A percentile compares a stretch with the other conserved stretches of the same genome.
phyloP scores from a whole-genome alignment of 2,329 filamentous ascomycete species.

The Apiospora saccharicola region DNA sequence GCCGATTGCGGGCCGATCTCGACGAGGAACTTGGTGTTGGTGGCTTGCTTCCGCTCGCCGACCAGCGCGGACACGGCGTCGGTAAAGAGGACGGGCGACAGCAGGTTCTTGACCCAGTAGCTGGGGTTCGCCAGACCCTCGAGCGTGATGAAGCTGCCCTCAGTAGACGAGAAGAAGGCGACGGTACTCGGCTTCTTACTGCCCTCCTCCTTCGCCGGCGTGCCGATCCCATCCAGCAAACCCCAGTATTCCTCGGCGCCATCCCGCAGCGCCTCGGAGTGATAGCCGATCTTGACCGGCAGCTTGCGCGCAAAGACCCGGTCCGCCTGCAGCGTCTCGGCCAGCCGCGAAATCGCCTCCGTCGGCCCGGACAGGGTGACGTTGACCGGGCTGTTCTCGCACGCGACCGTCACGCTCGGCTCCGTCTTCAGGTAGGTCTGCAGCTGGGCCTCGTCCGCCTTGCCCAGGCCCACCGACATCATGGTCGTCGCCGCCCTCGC shows the following conservation, averaged over 20 bases:
- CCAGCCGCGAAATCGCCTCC: slow-evolving; percentile 34
- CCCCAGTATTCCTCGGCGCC: slow-evolving; percentile 35
- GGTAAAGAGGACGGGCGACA: slow-evolving; percentile 36
- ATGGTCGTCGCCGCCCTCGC: slow-evolving; percentile 52
- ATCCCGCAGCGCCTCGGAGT: slow-evolving; percentile 36
- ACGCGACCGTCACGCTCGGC: slow-evolving; percentile 36
- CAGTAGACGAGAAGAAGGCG: slow-evolving; percentile 36
- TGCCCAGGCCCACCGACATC: slow-evolving; percentile 59
- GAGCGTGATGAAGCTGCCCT: slow-evolving; percentile 30
- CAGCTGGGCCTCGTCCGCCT: slow-evolving; percentile 40
- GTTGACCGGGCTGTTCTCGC: slow-evolving; percentile 36
- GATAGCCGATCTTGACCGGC: slow-evolving; percentile 36
- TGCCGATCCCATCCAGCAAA: slow-evolving; percentile 26
- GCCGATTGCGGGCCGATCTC: slow-evolving; percentile 37
- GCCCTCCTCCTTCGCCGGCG: slow-evolving; percentile 12
- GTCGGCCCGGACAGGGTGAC: slow-evolving; percentile 35
- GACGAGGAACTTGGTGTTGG: slow-evolving; percentile 34
- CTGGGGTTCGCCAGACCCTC: slow-evolving; percentile 32
- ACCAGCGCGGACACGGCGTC: slow-evolving; percentile 32
- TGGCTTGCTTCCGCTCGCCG: slow-evolving; percentile 29
- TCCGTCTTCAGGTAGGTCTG: slow-evolving; percentile 37
- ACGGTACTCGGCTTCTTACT: slow-evolving; percentile 28
- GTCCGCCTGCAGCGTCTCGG: slow-evolving; percentile 29
- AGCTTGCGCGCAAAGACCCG: slow-evolving; percentile 37
- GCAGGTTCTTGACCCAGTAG: slow-evolving; percentile 38